These are phyloP conservation scores for Candida vartiovaarae DNA, from an alignment of 805 yeast species.

Conservation along the genomic window DNA sequence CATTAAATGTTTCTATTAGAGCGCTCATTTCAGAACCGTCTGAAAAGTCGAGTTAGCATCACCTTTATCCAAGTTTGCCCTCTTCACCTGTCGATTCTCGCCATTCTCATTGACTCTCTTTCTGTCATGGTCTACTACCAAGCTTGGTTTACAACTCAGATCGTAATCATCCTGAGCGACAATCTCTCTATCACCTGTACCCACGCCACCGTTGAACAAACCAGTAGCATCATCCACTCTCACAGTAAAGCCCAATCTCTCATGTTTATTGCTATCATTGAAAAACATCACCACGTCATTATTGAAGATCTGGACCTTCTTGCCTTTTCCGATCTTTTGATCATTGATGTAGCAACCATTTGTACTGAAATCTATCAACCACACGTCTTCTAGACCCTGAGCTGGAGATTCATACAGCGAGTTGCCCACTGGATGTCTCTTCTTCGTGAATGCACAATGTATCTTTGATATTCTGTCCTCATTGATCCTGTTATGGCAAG, in stretches of 20 bases:
- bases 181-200: background rate
- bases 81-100: constrained; percentile 17
- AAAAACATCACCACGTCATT: constrained; percentile 65
- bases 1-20: background rate
- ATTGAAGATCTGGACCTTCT: constrained; percentile 51
- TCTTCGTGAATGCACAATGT: constrained; percentile 65
- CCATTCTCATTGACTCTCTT: constrained; percentile 3
- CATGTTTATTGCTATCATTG: constrained; percentile 47
- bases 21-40: constrained; percentile 11
- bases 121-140: constrained; percentile 1
- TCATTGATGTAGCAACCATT: constrained; percentile 73
- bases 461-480: constrained; percentile 79
- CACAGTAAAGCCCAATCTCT: constrained; percentile 47
- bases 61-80: constrained; percentile 24
- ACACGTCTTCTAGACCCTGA: constrained; percentile 63
- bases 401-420: constrained; percentile 66
- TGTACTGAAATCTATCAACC: constrained; percentile 76
- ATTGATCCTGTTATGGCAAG: constrained; percentile 51
- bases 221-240: constrained; percentile 57
- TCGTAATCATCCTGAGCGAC: constrained; percentile 15
- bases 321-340: constrained; percentile 49
- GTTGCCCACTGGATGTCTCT: constrained; percentile 53
- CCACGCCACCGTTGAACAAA: constrained; percentile 44
- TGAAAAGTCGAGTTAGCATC: constrained; percentile 23
- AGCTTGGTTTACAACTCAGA: constrained; percentile 1